Conservation (phyloP, 768 basidiomycete species). For the Lepiota brunneoincarnata region DNA sequence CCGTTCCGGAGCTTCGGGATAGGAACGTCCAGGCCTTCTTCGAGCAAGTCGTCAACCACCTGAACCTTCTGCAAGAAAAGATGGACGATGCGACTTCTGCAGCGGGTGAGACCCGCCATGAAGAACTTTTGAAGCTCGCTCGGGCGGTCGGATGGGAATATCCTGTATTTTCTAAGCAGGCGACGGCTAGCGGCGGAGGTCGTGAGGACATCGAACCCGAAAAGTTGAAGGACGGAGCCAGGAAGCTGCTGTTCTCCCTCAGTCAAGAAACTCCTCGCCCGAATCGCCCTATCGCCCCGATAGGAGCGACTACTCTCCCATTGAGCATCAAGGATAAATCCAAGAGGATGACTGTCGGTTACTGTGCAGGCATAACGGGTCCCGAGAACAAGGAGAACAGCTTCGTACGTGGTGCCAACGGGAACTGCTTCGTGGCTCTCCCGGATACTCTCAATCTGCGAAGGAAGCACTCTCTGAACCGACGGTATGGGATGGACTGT, state of each 20-base stretch:
- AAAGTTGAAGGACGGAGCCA: background rate
- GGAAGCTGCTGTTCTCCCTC: slow-evolving; percentile 9
- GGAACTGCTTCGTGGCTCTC: slow-evolving; percentile 6
- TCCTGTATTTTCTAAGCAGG: background rate
- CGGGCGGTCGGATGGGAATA: background rate
- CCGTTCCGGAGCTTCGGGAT: slow-evolving; percentile 71
- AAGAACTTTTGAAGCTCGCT: background rate
- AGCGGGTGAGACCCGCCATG: slow-evolving; percentile 12
- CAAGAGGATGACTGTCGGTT: slow-evolving; percentile 19
- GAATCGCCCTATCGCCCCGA: background rate
- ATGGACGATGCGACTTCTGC: slow-evolving; percentile 18
- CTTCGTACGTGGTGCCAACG: background rate
- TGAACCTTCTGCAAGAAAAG: slow-evolving; percentile 68
- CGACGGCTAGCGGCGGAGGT: background rate
- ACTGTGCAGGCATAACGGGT: slow-evolving; percentile 17
- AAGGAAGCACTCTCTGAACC: slow-evolving; percentile 1
- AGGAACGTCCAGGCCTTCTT: slow-evolving; percentile 82
- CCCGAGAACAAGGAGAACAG: slow-evolving; percentile 59
- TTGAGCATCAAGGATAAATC: slow-evolving; percentile 41
- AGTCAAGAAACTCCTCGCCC: background rate
- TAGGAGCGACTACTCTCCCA: slow-evolving; percentile 27
- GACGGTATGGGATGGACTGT: background rate
- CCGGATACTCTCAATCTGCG: slow-evolving; percentile 1
- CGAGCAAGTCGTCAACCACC: slow-evolving; percentile 78
- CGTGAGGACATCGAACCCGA: background rate